Conservation (phyloP, 1,284 basidiomycete species). For the Wallemia mellicola region DNA sequence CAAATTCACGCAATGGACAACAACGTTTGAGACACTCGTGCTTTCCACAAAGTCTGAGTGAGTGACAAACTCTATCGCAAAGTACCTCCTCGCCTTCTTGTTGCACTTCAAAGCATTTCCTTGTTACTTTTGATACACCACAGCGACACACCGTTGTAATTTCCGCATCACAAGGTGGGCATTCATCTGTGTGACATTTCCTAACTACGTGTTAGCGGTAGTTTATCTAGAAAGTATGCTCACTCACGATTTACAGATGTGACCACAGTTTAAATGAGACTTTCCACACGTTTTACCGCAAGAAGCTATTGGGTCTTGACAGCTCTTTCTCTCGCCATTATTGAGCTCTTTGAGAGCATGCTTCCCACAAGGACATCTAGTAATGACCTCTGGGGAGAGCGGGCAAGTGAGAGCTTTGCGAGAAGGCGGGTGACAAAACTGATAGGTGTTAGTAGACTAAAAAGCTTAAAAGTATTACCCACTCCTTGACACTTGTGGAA, state of each 20-base stretch:
- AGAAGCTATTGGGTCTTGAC: background rate
- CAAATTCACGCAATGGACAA: background rate
- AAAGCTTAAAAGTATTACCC: background rate
- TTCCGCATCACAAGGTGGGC: background rate
- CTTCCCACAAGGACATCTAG: background rate
- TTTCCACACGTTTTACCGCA: background rate
- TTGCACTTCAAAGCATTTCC: background rate
- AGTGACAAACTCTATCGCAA: background rate
- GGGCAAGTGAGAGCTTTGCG: background rate
- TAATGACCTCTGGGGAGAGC: background rate
- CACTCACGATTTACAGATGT: background rate
- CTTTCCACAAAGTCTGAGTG: background rate
- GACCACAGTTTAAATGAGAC: background rate
- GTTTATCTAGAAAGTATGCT: background rate
- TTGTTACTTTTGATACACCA: background rate
- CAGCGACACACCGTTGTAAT: background rate
- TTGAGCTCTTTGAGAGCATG: background rate
- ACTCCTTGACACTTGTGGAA: background rate
- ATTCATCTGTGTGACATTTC: background rate
- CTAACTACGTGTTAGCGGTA: background rate
- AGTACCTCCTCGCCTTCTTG: background rate
- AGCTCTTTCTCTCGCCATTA: background rate
- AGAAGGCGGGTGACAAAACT: background rate
- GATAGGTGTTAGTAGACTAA: background rate
- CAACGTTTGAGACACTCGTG: background rate